Evolutionary conservation across 2,329 filamentous ascomycete species (phyloP).

Genomic region (Pestalotiopsis sp.): DNA sequence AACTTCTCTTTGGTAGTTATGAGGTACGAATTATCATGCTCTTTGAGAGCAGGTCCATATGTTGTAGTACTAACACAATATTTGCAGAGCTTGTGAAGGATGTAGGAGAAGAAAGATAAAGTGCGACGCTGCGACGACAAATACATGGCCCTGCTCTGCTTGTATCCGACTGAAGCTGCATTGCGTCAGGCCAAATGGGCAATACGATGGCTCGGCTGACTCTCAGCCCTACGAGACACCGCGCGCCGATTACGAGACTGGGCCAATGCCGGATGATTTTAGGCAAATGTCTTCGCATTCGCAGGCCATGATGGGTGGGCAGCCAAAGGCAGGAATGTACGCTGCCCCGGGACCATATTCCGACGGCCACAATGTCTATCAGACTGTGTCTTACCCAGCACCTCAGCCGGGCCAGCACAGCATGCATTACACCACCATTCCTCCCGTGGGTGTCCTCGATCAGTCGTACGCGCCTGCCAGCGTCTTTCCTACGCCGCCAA

Average conservation of each 20-base stretch:
- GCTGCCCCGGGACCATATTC: conserved; percentile 52
- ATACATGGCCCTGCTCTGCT: conserved; percentile 95
- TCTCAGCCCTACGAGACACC: conserved; percentile 53
- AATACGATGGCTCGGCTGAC: conserved; percentile 64
- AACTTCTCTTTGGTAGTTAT: conserved; percentile 10
- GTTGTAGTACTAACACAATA: conserved; percentile 46
- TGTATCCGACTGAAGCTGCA: conserved; percentile 91
- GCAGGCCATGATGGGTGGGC: conserved; percentile 45
- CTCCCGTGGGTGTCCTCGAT: conserved; percentile 53
- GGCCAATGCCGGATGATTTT: conserved; percentile 48
- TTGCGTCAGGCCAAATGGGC: conserved; percentile 86
- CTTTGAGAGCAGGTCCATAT: not conserved
- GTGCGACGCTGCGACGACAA: conserved; percentile 95
- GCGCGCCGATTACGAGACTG: conserved; percentile 43
- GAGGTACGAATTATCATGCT: conserved; percentile 3
- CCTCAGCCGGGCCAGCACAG: conserved; percentile 46
- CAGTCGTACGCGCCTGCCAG: conserved; percentile 51
- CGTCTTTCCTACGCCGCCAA: conserved; percentile 58
- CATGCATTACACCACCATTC: conserved; percentile 58
- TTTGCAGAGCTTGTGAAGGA: conserved; percentile 96
- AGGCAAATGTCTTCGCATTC: conserved; percentile 58
- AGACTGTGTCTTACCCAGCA: conserved; percentile 50
- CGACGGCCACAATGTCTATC: conserved; percentile 48
- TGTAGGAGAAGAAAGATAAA: conserved; percentile 96
- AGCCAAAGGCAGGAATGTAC: conserved; percentile 50